Evolutionary conservation across 768 basidiomycete species (phyloP), one percentile per base, ranked within the genome.

Genomic region (Boletus pseudopeckii): DNA sequence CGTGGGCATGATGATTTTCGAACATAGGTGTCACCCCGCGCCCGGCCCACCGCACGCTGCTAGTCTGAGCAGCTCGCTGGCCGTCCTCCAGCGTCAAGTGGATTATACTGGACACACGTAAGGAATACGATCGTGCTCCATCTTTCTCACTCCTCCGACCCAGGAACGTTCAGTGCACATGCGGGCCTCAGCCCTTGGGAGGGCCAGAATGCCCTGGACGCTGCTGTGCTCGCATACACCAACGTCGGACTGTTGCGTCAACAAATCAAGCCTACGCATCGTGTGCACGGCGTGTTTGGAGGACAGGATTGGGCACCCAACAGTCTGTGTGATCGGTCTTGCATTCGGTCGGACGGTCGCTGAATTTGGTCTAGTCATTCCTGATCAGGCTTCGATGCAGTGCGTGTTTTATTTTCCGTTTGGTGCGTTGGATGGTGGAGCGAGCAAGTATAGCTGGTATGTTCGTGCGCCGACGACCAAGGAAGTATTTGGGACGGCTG

Each of bases 161-260:
- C 24, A 24, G 30, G 30, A 17, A 30, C 18, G 6, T 30, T 26
- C 52, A 90, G 88, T 17, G 88, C 89, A 5, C 90, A 90, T 64
- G 89, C 88, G 0, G 84, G 83, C 1, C 75, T 87, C 24, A 86
- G 86, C 17, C 91, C 90, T n/a, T 92, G 90, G 90, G 87, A 92
- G 62, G 90, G 89, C 1, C 78, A 75, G 56, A 92, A 93, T 58
- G 88, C 90, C 1, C 73, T 92, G 7, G 91, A 95, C 63, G 92
- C 92, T 1, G 90, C 89, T 13, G 86, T 92, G 3, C 75, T 90
- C 5, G 86, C 88, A 11, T 93, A 93, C 64, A 87, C 80, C 48
- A 88, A 82, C 55, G 81, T 95, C 18, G 84, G 88, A 0, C 81
- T 84, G 7, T 74, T 96, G 28, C 81, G 92, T 10, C 92, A 96